A percentile compares a stretch with the other conserved stretches of the same genome.
Conservation (phyloP, 1,139 yeast genomes). For the Eremothecium gossypii region DNA sequence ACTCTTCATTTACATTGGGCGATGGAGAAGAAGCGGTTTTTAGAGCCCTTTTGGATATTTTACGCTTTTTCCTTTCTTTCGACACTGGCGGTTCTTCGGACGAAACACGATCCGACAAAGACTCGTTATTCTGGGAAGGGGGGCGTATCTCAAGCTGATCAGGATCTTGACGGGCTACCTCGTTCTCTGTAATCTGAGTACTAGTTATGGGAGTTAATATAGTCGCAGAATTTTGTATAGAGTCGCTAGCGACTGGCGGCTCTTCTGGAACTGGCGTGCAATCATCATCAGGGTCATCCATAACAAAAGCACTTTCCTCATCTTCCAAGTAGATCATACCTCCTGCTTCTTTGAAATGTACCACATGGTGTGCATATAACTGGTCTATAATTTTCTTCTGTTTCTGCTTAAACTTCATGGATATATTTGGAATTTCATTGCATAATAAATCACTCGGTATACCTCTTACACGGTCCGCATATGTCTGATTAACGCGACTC, state of each 20-base stretch:
- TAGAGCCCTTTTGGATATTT: not conserved
- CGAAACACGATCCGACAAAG: not conserved
- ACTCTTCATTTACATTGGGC: not conserved
- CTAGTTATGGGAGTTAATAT: not conserved
- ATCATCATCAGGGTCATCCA: constrained; percentile 8
- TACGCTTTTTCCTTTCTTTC: not conserved
- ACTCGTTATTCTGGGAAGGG: not conserved
- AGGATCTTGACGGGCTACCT: not conserved
- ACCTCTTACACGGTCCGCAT: constrained; percentile 16
- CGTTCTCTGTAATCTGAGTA: not conserved
- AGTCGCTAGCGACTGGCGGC: not conserved
- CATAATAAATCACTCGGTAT: constrained; percentile 16
- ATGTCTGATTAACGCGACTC: constrained; percentile 13
- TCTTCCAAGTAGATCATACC: constrained; percentile 23
- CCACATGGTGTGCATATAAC: constrained; percentile 18
- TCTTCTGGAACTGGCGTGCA: not conserved
- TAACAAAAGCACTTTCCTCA: constrained; percentile 8
- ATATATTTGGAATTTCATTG: constrained; percentile 11
- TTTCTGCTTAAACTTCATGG: constrained; percentile 15
- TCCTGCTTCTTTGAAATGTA: constrained; percentile 13
- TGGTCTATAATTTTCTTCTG: constrained; percentile 15
- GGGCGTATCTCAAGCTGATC: not conserved
- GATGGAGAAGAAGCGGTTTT: not conserved
- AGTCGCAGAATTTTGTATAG: not conserved
- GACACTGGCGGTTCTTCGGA: no score